Conservation (phyloP, 2,329 filamentous ascomycete genomes). For the Ascosphaera pollenicola region DNA sequence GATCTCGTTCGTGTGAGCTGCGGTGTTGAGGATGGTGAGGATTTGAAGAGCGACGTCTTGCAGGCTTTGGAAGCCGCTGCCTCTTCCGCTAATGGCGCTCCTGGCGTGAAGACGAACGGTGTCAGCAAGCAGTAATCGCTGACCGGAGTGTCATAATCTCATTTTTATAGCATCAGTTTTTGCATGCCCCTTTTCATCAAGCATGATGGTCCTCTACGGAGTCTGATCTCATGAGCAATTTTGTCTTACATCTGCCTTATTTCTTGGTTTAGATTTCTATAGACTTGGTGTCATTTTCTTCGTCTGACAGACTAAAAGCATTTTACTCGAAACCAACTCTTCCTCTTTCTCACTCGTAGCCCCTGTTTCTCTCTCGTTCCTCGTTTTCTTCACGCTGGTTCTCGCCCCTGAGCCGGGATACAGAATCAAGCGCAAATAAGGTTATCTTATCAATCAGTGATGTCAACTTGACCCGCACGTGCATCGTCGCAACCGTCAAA, state of each 20-base stretch:
- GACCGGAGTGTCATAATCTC: background rate
- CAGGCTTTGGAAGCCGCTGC: conserved; percentile 64
- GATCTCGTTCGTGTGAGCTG: conserved; percentile 86
- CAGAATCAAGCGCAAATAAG: background rate
- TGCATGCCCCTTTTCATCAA: background rate
- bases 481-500: background rate
- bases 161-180: background rate
- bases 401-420: no score
- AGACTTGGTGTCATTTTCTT: background rate
- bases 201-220: no score
- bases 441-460: background rate
- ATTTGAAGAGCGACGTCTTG: conserved; percentile 61
- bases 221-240: no score
- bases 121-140: background rate
- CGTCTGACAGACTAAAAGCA: background rate
- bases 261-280: background rate
- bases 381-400: background rate
- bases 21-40: conserved; percentile 75
- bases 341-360: no score
- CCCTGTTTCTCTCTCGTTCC: no score
- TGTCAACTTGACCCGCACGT: background rate
- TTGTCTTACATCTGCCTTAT: background rate
- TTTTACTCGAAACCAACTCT: background rate
- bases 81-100: background rate
- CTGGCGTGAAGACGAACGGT: background rate